Evolutionary conservation across 1,284 basidiomycete species (phyloP), one percentile per base, ranked within the genome.

Genomic region (Trametes hirsuta): DNA sequence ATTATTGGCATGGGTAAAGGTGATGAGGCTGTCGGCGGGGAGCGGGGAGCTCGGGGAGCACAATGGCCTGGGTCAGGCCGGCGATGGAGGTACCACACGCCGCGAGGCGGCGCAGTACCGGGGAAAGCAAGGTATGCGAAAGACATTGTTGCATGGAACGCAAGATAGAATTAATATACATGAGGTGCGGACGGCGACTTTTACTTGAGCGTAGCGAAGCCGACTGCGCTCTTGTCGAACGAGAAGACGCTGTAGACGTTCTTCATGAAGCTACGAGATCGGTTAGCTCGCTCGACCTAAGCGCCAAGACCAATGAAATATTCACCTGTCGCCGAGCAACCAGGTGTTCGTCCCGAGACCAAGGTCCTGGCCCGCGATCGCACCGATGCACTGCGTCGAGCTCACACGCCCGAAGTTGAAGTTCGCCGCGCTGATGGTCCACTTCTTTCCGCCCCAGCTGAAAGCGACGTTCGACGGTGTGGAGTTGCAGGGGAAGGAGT

Each of bases 371-470:
- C 60, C 67, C 3, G 65, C 64, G 49, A 75, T 65, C 10, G 71
- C 70, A 47, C 71, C 71, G 44, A 74, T 58, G 46, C 71, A 72
- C 39, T 66, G 55, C 12, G 52, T 54, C 14, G 66, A 65, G 30
- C 35, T 48, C 42, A 63, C 58, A 25, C 47, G 36, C 8, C 71
- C 72, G 36, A 69, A 61, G 61, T 71, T 72, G 58, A 74, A 72
- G 65, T 72, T 74, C 15, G 56, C 66, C 6, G 66, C 50, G 37
- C 62, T 59, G 58, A 74, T 60, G 2, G 57, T 46, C 72, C 72
- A 75, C 30, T 46, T 61, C 66, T 69, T 69, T 18, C 72, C 71
- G 30, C 71, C 74, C 72, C 72, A 74, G 62, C 42, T 71, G 62
- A 74, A 73, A 1, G 69, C 57, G 42, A 75, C 62, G 15, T 62